A percentile compares a stretch with the other conserved stretches of the same genome.
phyloP scores from a whole-genome alignment of 352 stramenopile genomes.

The Elongisporangium senticosum region DNA sequence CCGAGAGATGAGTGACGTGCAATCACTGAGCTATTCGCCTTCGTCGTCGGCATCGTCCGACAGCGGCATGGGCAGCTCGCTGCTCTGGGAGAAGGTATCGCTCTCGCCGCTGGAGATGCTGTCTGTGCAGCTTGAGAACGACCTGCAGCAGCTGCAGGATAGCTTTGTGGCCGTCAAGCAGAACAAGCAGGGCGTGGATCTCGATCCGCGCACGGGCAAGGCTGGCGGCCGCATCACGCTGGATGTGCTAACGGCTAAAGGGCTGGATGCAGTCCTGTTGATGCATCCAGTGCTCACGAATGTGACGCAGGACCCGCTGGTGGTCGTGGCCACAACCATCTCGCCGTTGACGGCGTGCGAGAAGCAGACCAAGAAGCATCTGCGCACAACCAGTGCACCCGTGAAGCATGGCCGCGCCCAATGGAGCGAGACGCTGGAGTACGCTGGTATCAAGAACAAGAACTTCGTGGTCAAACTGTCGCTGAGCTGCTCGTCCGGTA shows the following conservation, averaged over 20 bases:
- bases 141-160: conserved; percentile 52
- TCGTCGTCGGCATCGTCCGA: conserved; percentile 27
- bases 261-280: conserved; percentile 21
- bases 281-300: conserved; percentile 26
- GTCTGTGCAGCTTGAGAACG: conserved; percentile 65
- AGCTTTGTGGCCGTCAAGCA: conserved; percentile 28
- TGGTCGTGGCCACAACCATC: conserved; percentile 61
- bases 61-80: conserved; percentile 43
- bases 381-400: conserved; percentile 30
- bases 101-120: conserved; percentile 66
- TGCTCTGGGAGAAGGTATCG: conserved; percentile 76
- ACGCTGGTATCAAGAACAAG: conserved; percentile 63
- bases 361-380: conserved; percentile 63
- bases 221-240: conserved; percentile 45
- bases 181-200: conserved; percentile 79
- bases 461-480: conserved; percentile 60
- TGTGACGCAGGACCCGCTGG: conserved; percentile 10
- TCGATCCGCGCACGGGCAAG: conserved; percentile 47
- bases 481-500: conserved; percentile 43
- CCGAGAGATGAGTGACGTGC: conserved; percentile 35
- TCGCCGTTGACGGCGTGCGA: conserved; percentile 58
- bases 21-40: conserved; percentile 33
- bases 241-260: conserved; percentile 42
- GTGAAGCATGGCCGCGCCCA: conserved; percentile 15
- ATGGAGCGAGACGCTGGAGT: conserved; percentile 54